Evolutionary conservation across 2,329 filamentous ascomycete genomes (phyloP).

Genomic region (Phialocephala subalpina): DNA sequence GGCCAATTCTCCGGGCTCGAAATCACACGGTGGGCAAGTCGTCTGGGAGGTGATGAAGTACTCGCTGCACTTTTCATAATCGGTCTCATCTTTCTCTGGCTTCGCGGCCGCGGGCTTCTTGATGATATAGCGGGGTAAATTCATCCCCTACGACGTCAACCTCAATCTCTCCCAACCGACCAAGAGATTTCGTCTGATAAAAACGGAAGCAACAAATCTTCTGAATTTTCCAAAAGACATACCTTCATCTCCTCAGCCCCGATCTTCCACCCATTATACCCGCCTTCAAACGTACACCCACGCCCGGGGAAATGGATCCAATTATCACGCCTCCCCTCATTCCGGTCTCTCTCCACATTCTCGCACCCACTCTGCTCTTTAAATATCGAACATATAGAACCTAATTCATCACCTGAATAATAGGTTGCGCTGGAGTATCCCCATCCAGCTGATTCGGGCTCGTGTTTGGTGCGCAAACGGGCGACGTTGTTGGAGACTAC

Average conservation of each 20-base stretch:
- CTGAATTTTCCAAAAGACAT: no score
- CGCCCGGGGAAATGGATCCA: constrained; percentile 13
- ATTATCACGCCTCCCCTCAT: no score
- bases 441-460: constrained; percentile 13
- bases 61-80: constrained; percentile 17
- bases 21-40: background rate
- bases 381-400: background rate
- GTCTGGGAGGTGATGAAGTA: constrained; percentile 25
- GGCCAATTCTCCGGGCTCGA: background rate
- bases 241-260: constrained; percentile 19
- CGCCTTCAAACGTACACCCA: constrained; percentile 19
- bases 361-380: background rate
- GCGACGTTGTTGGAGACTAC: constrained; percentile 16
- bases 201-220: no score
- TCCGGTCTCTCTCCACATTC: background rate
- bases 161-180: no score
- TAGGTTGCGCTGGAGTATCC: background rate
- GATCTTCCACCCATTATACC: constrained; percentile 22
- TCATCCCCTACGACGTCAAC: no score
- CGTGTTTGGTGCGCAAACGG: constrained; percentile 8
- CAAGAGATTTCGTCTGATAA: no score
- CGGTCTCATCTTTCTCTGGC: constrained; percentile 13
- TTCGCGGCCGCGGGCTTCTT: constrained; percentile 3
- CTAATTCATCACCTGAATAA: background rate
- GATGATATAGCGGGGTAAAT: constrained; percentile 20